phyloP scores from a whole-genome alignment of 441 rosid species.

The Hypseocharis bilobata region DNA sequence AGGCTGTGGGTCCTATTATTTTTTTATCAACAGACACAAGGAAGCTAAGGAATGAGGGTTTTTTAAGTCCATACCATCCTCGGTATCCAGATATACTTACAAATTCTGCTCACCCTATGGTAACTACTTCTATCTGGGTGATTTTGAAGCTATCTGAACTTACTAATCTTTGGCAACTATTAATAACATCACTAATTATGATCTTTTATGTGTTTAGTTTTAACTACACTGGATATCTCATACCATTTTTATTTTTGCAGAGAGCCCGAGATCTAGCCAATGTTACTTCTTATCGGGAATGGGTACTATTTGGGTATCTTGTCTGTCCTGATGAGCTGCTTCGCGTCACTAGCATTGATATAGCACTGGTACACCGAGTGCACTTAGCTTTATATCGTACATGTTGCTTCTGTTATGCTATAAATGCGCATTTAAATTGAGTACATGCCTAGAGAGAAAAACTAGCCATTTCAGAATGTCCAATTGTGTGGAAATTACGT shows the following conservation, averaged over 20 bases:
- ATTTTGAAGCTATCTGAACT: slow-evolving; percentile 4
- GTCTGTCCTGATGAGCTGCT: slow-evolving; percentile 99
- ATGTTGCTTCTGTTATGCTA: slow-evolving; percentile 18
- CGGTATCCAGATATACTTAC: slow-evolving; percentile 97
- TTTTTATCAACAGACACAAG: slow-evolving; percentile 93
- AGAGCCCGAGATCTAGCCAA: slow-evolving; percentile 98
- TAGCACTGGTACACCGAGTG: slow-evolving; percentile 57
- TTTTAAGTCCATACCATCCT: slow-evolving; percentile 97
- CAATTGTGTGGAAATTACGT: not conserved
- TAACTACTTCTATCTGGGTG: slow-evolving; percentile 24
- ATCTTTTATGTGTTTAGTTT: not conserved
- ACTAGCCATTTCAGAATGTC: not conserved
- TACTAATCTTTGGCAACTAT: not conserved
- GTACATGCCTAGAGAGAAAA: not conserved
- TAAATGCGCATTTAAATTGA: slow-evolving; percentile 10
- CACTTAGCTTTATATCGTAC: not conserved
- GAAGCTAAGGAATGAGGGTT: slow-evolving; percentile 96
- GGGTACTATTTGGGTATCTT: slow-evolving; percentile 97
- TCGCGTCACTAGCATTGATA: slow-evolving; percentile 97
- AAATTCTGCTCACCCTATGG: slow-evolving; percentile 99
- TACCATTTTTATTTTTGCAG: slow-evolving; percentile 40
- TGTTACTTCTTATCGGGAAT: slow-evolving; percentile 93
- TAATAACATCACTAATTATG: not conserved
- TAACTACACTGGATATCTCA: slow-evolving; percentile 6
- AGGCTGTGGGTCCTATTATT: slow-evolving; percentile 96